These are phyloP conservation scores for Amanita inopinata DNA, from an alignment of 768 basidiomycete genomes.

Conservation along the genomic window DNA sequence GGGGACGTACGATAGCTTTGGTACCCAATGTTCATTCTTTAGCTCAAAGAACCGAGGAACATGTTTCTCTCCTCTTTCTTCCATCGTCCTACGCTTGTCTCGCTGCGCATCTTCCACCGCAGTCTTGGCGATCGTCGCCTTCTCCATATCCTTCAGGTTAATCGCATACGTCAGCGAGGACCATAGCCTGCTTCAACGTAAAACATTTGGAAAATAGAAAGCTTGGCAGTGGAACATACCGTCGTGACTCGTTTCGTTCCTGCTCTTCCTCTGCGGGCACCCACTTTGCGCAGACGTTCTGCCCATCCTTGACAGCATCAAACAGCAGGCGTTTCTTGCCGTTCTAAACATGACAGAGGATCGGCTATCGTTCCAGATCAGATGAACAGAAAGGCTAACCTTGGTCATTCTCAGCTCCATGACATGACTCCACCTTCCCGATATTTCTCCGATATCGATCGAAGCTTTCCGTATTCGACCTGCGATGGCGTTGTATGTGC, in stretches of 20 bases:
- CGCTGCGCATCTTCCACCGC: constrained; percentile 89
- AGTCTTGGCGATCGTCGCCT: constrained; percentile 83
- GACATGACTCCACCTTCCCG: constrained; percentile 81
- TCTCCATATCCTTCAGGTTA: constrained; percentile 82
- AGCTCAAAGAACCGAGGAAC: constrained; percentile 76
- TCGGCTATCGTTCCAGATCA: not conserved
- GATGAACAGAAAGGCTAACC: constrained; percentile 28
- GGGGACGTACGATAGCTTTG: constrained; percentile 58
- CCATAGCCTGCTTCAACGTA: constrained; percentile 54
- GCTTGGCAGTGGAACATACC: constrained; percentile 32
- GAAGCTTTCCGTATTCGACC: constrained; percentile 65
- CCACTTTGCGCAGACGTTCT: constrained; percentile 68
- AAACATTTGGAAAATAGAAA: constrained; percentile 1
- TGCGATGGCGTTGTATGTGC: constrained; percentile 84
- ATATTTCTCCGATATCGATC: constrained; percentile 73
- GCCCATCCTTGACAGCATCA: constrained; percentile 69
- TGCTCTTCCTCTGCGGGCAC: constrained; percentile 84
- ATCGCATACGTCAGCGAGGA: constrained; percentile 77
- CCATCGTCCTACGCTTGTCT: constrained; percentile 63
- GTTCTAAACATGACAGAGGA: constrained; percentile 31
- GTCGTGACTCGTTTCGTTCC: constrained; percentile 81
- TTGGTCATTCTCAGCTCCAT: constrained; percentile 77
- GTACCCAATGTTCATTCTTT: constrained; percentile 70
- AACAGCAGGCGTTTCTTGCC: constrained; percentile 72
- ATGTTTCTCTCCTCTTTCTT: constrained; percentile 61